Percentiles rank a stretch among this genome's conserved stretches.
phyloP scores from a whole-genome alignment of 1,284 basidiomycete species.

The Pseudozyma flocculosa region DNA sequence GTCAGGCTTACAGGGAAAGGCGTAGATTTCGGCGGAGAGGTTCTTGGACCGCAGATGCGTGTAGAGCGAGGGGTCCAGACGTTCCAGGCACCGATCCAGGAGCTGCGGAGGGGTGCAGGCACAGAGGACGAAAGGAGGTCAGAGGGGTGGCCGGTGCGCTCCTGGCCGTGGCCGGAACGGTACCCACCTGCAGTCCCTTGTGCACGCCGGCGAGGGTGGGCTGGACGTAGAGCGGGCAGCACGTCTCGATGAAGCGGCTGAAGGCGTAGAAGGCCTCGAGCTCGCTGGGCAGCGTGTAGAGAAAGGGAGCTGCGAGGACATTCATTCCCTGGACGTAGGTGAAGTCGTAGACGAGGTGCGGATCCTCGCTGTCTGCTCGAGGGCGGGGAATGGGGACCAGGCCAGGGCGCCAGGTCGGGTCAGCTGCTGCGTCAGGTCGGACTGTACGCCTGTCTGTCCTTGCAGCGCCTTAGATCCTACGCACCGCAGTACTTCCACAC shows the following conservation, averaged over 20 bases:
- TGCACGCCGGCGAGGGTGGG: slow-evolving; percentile 94
- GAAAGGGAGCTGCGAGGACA: slow-evolving; percentile 91
- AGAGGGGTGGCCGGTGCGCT: too few species aligned
- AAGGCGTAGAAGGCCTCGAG: slow-evolving; percentile 96
- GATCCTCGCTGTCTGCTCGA: slow-evolving; percentile 65
- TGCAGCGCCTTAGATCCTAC: too few species aligned
- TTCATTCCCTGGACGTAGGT: slow-evolving; percentile 99
- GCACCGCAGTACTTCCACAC: slow-evolving; percentile 90
- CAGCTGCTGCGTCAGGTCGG: too few species aligned
- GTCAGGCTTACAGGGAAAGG: slow-evolving; percentile 78
- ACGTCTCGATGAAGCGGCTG: slow-evolving; percentile 86
- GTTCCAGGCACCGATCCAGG: slow-evolving; percentile 83
- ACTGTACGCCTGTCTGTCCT: too few species aligned
- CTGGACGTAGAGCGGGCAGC: slow-evolving; percentile 90
- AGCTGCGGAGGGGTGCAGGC: too few species aligned
- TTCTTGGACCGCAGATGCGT: slow-evolving; percentile 81
- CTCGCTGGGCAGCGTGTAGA: slow-evolving; percentile 93
- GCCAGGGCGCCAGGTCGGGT: not conserved
- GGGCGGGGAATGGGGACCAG: slow-evolving; percentile 58
- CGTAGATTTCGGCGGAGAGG: slow-evolving; percentile 95
- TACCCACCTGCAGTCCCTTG: slow-evolving; percentile 78
- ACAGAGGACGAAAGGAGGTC: not conserved
- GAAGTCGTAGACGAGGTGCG: slow-evolving; percentile 64
- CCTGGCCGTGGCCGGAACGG: too few species aligned
- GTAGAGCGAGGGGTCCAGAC: slow-evolving; percentile 83